Base-by-base conservation (phyloP, 192 early-diverging fungal species). In the Umbelopsis ramanniana region DNA sequence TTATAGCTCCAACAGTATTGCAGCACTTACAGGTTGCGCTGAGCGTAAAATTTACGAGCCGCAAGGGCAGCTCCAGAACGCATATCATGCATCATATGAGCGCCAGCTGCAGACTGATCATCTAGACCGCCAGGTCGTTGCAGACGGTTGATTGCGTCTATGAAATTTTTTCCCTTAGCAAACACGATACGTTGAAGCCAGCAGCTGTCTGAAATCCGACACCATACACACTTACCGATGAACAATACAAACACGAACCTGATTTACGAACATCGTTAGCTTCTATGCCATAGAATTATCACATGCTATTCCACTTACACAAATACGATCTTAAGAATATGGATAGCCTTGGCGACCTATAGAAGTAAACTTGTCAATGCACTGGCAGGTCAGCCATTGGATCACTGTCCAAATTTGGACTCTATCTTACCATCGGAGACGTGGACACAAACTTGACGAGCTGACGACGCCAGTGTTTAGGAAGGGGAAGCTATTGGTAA, bases 241-340 rank as follows among this genome's bases (percentile, higher is more conserved):
- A 88, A 88, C 21, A 88, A 79, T 48, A 88, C 77, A 40, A 85
- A 85, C 46, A 88, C 84, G 66, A 86, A 83, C 24, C 87, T 88
- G 55, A 23, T 1, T 45, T 15, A 74, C 22, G n/a, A 45, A 23
- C 15, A 43, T 50, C 6, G 26, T 29, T 23, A 26, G 5, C 37
- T n/a, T 6, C 10, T 46, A 1, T 29, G 17, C 37, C 19, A 57
- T 21, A 48, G 6, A 29, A 46, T 23, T 14, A 63, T 19, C 21
- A 21, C 21, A 70, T 38, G 19, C 2, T 3, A n/a, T 15, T 45
- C 15, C 5, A 71, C 83, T 83, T 81, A 87, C 86, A 85, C 72
- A 67, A 87, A 87, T 15, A 83, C 68, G 38, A 87, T 81, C 72
- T 87, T 87, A 55, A 87, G 75, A 6, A 53, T 60, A 68, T 76